Conservation (phyloP, 306 rosid genomes). For the Parietaria judaica region DNA sequence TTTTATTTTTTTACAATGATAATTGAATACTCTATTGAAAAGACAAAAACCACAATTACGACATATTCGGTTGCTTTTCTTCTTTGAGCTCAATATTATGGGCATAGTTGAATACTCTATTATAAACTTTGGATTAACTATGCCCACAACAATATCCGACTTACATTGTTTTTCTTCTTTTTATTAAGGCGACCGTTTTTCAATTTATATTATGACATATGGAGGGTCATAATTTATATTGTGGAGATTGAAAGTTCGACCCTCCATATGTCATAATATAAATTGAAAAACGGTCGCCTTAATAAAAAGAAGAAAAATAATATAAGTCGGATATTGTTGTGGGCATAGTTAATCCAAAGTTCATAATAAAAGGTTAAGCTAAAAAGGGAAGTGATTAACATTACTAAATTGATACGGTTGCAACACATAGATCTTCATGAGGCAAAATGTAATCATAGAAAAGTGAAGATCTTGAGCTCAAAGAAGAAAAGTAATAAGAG, state of each 20-base stretch:
- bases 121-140: background rate
- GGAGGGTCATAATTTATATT: no score
- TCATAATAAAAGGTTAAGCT: background rate
- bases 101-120: no score
- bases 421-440: background rate
- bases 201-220: no score
- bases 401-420: background rate
- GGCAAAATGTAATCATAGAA: conserved; percentile 6
- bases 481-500: background rate
- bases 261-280: no score
- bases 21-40: no score
- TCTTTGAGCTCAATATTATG: background rate
- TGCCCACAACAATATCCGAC: background rate
- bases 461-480: background rate
- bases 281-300: no score
- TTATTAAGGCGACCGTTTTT: no score
- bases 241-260: no score
- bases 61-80: no score
- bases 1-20: no score
- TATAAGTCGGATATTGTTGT: background rate
- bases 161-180: background rate
- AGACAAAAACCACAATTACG: no score
- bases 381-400: background rate
- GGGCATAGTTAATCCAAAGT: background rate
- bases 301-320: background rate